Conservation (phyloP, 352 stramenopile species). For the Globisporangium splendens region DNA sequence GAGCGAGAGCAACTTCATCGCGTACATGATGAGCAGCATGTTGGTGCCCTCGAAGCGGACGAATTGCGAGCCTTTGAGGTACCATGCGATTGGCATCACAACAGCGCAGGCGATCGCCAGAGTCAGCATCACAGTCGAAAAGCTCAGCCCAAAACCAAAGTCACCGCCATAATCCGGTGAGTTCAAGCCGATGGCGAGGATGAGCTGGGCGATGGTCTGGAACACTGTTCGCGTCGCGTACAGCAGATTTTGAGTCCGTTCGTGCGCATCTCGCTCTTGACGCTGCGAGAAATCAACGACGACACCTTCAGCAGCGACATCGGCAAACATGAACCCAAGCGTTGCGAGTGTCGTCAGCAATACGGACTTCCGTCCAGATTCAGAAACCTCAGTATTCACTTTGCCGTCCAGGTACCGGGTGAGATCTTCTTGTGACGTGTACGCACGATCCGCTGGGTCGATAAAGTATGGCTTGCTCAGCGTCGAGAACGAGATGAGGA, state of each 20-base stretch:
- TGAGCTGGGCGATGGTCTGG: slow-evolving; percentile 29
- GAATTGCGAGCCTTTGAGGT: slow-evolving; percentile 16
- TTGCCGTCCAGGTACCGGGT: slow-evolving; percentile 14
- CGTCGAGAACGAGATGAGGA: slow-evolving; percentile 39
- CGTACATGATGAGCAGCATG: background rate
- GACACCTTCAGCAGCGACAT: slow-evolving; percentile 45
- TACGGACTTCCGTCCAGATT: slow-evolving; percentile 31
- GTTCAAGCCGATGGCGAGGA: slow-evolving; percentile 40
- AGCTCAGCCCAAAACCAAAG: slow-evolving; percentile 43
- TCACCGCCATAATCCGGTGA: slow-evolving; percentile 33
- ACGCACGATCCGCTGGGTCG: slow-evolving; percentile 21
- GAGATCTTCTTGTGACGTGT: slow-evolving; percentile 21
- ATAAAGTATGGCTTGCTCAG: slow-evolving; percentile 34
- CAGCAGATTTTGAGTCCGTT: slow-evolving; percentile 42
- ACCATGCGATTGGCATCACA: slow-evolving; percentile 27
- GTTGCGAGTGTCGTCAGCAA: slow-evolving; percentile 44
- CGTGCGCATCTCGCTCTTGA: slow-evolving; percentile 36
- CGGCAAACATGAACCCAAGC: slow-evolving; percentile 43
- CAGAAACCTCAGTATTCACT: slow-evolving; percentile 28
- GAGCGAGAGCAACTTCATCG: too few relatives aligned
- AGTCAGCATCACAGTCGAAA: slow-evolving; percentile 33
- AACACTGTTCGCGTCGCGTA: slow-evolving; percentile 41
- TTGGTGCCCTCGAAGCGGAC: slow-evolving; percentile 12
- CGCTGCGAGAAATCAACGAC: slow-evolving; percentile 54
- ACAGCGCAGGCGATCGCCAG: slow-evolving; percentile 26